Evolutionary conservation across 495 filamentous ascomycete species (phyloP).

Genomic region (Chlorociboria aeruginascens): DNA sequence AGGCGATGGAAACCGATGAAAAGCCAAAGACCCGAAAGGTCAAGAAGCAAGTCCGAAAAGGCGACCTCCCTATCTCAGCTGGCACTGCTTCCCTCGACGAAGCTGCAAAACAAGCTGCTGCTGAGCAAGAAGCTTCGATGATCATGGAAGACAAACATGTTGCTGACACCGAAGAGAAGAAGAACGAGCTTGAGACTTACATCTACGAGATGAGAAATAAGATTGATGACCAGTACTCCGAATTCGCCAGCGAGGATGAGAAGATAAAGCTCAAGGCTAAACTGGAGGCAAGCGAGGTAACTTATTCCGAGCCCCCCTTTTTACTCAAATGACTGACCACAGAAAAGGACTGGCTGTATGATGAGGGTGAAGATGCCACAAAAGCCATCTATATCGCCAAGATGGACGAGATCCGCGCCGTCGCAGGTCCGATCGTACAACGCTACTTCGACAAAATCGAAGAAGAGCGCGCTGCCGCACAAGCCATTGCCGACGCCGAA

Average conservation of each 20-base stretch:
- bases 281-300: slow-evolving; percentile 74
- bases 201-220: slow-evolving; percentile 96
- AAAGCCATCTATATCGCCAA: slow-evolving; percentile 89
- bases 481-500: slow-evolving; percentile 69
- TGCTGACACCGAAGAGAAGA: slow-evolving; percentile 96
- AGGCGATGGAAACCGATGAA: slow-evolving; percentile 90
- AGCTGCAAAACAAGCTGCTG: slow-evolving; percentile 45
- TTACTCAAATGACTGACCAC: neutral
- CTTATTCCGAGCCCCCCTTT: slow-evolving; percentile 13
- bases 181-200: slow-evolving; percentile 96
- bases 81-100: slow-evolving; percentile 72
- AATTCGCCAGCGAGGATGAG: slow-evolving; percentile 85
- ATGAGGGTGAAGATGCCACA: slow-evolving; percentile 90
- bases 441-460: slow-evolving; percentile 91
- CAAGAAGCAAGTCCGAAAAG: slow-evolving; percentile 99
- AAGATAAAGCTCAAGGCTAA: slow-evolving; percentile 73
- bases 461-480: slow-evolving; percentile 68
- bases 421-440: slow-evolving; percentile 85
- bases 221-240: slow-evolving; percentile 78
- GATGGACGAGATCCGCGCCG: slow-evolving; percentile 87
- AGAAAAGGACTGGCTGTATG: slow-evolving; percentile 89
- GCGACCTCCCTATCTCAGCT: slow-evolving; percentile 78
- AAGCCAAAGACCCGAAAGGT: slow-evolving; percentile 87
- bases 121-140: slow-evolving; percentile 82
- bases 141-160: slow-evolving; percentile 97